Conservation (phyloP, 345 rosid genomes). For the Syzygium jambos region DNA sequence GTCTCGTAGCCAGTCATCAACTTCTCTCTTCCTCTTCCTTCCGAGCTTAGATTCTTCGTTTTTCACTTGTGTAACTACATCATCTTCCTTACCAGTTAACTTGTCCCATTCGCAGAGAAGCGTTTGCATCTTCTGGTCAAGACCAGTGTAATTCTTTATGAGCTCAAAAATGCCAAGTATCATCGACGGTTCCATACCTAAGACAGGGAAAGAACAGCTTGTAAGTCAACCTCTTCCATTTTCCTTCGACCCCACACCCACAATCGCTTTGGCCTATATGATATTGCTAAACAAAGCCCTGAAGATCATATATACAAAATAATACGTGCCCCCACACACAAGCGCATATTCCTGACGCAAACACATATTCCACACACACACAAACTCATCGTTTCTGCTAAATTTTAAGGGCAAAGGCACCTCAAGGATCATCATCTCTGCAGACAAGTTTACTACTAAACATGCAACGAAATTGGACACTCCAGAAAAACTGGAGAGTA, state of each 20-base stretch:
- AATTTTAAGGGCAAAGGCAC: background rate
- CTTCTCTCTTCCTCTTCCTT: slow-evolving; percentile 1
- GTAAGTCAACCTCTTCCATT: background rate
- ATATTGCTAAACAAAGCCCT: background rate
- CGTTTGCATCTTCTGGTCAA: background rate
- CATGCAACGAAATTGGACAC: background rate
- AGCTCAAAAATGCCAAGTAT: background rate
- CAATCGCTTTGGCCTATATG: background rate
- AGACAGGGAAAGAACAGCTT: background rate
- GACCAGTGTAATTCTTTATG: background rate
- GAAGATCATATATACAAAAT: background rate
- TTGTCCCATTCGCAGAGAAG: background rate
- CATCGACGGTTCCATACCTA: background rate
- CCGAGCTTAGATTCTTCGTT: background rate
- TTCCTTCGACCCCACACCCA: background rate
- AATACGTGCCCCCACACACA: background rate
- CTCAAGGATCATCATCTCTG: background rate
- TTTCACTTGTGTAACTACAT: background rate
- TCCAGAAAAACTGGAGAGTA: background rate
- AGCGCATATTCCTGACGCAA: background rate
- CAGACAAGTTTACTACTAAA: background rate
- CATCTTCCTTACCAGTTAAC: background rate
- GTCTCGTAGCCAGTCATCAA: background rate
- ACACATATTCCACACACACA: background rate
- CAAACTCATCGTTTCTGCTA: background rate